Base-by-base conservation (phyloP, 352 stramenopile genomes). In the Blastocystis sp. region DNA sequence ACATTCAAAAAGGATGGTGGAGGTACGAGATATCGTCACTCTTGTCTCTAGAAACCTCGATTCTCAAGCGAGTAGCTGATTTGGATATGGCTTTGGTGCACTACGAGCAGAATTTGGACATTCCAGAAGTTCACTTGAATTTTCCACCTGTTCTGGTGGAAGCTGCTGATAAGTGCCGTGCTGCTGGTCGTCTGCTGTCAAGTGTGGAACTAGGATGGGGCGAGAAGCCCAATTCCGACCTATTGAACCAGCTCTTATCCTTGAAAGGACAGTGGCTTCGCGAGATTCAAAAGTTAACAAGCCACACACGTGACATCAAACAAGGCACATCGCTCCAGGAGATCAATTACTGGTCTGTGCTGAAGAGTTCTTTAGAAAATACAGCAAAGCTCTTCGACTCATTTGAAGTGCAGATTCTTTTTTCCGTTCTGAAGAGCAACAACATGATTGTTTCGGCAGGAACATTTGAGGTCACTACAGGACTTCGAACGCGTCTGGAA, bases 41-140 rank as follows among this genome's bases (percentile, higher is more conserved):
- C 39, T 61, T 23, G 41, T 23, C 39, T 18, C 26, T 59, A 26
- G 73, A 84, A 43, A 66, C 70, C 34, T 62, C 73, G 5, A 34
- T 88, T 43, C 23, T 88, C 15, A 91, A 91, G 68, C 66, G 70
- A n/a, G 50, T 98, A 92, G 96, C 96, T 75, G 95, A 98, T 90
- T 92, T 98, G 26, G 95, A 98, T 87, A 91, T 97, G 23, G 95
- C 95, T 9, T 90, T 98, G 84, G 91, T 96, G 45, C 94, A 97
- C 79, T 98, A 96, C 91, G 94, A 98, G 90, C 94, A 97, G 82
- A 96, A 97, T 79, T 94, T 97, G 82, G 94, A 97, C 89, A 98
- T 98, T 76, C 95, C 95, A 0, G 94, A 96, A 64, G 94, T 98
- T 61, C 94, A 94, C 61, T 90, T 98, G 26, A 91, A 94, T 34